Conservation (phyloP, 2,329 filamentous ascomycete species). For the Cordyceps cateniannulata region DNA sequence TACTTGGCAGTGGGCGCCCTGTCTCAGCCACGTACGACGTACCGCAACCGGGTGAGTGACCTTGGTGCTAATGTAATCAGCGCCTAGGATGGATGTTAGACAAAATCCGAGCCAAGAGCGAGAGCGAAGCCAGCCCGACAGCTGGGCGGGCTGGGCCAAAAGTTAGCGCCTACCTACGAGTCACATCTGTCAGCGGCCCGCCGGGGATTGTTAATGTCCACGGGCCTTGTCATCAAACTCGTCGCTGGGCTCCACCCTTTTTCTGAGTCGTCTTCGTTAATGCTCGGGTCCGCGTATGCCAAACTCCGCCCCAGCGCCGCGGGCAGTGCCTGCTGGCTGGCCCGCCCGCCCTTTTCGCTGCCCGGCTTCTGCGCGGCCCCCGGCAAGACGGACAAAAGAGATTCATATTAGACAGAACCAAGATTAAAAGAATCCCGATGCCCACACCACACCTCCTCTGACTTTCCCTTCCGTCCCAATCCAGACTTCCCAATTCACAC, state of each 20-base stretch:
- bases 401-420: background rate
- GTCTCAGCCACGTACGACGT: background rate
- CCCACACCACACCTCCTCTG: slow-evolving; percentile 16
- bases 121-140: background rate
- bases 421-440: slow-evolving; percentile 21
- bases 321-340: background rate
- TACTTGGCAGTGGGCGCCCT: slow-evolving; percentile 2
- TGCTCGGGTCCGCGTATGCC: slow-evolving; percentile 26
- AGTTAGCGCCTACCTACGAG: background rate
- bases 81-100: background rate
- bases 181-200: slow-evolving; percentile 8
- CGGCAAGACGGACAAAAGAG: background rate
- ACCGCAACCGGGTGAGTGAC: slow-evolving; percentile 14
- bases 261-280: background rate
- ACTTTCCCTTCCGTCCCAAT: background rate
- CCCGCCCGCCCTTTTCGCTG: background rate
- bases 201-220: slow-evolving; percentile 13
- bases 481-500: background rate
- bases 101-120: slow-evolving; percentile 1
- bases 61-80: background rate
- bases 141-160: no score
- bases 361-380: background rate
- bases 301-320: slow-evolving; percentile 24
- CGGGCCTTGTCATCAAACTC: slow-evolving; percentile 4
- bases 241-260: background rate